Percentiles rank a stretch among this genome's conserved stretches.
Conservation (phyloP, 352 stramenopile genomes). For the Ophiocytium majus region DNA sequence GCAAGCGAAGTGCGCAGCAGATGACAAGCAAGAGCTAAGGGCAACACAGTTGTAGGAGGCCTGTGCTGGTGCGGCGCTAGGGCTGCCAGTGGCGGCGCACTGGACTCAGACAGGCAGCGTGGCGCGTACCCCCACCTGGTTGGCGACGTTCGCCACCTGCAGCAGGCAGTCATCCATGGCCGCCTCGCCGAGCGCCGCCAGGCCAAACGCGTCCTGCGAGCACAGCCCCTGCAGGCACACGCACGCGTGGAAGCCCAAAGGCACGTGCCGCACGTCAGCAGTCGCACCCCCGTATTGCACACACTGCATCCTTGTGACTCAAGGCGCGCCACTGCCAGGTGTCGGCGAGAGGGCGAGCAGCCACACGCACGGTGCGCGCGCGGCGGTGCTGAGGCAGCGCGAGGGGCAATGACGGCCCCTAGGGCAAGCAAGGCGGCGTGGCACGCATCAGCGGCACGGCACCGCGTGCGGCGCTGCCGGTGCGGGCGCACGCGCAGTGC, state of each 20-base stretch:
- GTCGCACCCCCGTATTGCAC: too few species aligned
- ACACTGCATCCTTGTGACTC: too few species aligned
- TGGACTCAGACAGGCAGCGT: not conserved
- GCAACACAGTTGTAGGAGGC: too few species aligned
- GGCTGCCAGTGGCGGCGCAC: too few species aligned
- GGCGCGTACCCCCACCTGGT: not conserved
- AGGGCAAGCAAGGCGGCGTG: not conserved
- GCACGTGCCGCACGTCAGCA: too few species aligned
- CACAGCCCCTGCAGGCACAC: not conserved
- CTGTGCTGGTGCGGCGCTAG: too few species aligned
- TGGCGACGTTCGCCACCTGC: constrained; percentile 13
- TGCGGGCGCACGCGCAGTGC: not conserved
- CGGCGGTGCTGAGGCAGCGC: too few species aligned
- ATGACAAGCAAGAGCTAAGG: too few species aligned
- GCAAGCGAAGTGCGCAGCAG: too few species aligned
- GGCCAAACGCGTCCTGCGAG: constrained; percentile 6
- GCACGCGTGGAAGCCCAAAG: not conserved
- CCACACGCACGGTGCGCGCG: too few species aligned
- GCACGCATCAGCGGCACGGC: not conserved
- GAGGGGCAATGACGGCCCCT: not conserved
- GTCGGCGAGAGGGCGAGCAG: too few species aligned
- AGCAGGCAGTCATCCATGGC: constrained; percentile 15
- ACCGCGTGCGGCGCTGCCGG: not conserved
- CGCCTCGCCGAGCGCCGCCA: not conserved
- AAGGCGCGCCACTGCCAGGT: too few species aligned